Evolutionary conservation across 176 grass and related monocot genomes (phyloP), one percentile per base, ranked within the genome.

Genomic region (Bonia amplexicaulis): DNA sequence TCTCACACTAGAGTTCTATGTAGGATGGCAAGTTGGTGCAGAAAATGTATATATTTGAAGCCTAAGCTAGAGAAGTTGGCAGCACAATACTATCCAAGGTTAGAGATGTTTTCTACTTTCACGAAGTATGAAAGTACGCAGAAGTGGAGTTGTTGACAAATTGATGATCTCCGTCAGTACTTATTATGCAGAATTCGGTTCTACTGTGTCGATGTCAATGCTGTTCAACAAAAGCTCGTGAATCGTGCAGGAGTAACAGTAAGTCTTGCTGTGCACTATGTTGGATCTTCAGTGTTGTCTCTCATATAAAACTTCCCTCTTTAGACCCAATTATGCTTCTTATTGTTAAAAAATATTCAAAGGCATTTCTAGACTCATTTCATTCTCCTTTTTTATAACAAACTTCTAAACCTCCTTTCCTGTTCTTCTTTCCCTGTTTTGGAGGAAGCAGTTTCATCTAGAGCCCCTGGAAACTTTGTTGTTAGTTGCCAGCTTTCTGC

Each of bases 21-120:
- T 60, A 99, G 96, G 96, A 92, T 85, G 86, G 96, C 96, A 12
- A 92, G 85, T 66, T 96, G 93, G 96, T 99, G 96, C 71, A 99
- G 96, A 84, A 99, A 98, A 87, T 98, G 96, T 62, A 98, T 96
- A 89, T 96, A 94, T 87, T 85, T 99, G 90, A 99, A 96, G 88
- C 96, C 96, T 58, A 99, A 99, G 87, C 79, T 99, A 77, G 93
- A 99, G 81, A 99, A 96, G 63, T 80, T 99, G 81, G 93, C 93
- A 69, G 91, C 91, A 10, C 91, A 94, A 65, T 99, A 92, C 81
- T 89, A 96, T 87, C 90, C 88, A 87, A 90, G 96, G 96, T 99
- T 74, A 69, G 86, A 79, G 11, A 44, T 1, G 35, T 80, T 37
- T 27, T 35, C 51, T 8, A 78, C 17, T 57, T 82, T 76, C 44